These are phyloP conservation scores for Mucuna pruriens DNA, from an alignment of 306 rosid species.

Conservation along the genomic window DNA sequence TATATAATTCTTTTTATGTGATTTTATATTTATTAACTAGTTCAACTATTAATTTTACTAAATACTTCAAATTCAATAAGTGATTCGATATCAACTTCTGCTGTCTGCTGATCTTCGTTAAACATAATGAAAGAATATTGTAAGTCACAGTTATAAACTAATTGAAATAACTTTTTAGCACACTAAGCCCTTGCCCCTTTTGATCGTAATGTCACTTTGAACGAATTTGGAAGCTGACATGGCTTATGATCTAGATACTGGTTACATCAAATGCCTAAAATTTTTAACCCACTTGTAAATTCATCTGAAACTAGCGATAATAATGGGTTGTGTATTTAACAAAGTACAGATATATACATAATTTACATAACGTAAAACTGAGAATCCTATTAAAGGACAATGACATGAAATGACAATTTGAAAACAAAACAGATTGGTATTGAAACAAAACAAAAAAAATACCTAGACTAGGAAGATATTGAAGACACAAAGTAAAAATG, in stretches of 20 bases:
- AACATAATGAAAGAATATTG: neutral
- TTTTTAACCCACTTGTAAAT: neutral
- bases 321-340: constrained; percentile 25
- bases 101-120: neutral
- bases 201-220: neutral
- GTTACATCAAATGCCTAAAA: no score
- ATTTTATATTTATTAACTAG: neutral
- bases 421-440: constrained; percentile 31
- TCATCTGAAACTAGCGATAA: constrained; percentile 13
- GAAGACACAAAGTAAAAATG: constrained; percentile 25
- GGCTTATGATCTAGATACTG: neutral
- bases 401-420: constrained; percentile 35
- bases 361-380: constrained; percentile 35
- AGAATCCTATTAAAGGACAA: constrained; percentile 34
- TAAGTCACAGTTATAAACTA: neutral
- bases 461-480: constrained; percentile 48
- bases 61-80: neutral
- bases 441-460: constrained; percentile 36
- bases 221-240: neutral
- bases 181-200: neutral
- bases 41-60: neutral
- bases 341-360: constrained; percentile 46
- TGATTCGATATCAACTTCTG: neutral
- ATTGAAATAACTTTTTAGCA: neutral
- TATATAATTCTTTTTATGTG: neutral